Conservation (phyloP, 805 yeast genomes). For the Cyberlindnera nakhonratchasimensis region DNA sequence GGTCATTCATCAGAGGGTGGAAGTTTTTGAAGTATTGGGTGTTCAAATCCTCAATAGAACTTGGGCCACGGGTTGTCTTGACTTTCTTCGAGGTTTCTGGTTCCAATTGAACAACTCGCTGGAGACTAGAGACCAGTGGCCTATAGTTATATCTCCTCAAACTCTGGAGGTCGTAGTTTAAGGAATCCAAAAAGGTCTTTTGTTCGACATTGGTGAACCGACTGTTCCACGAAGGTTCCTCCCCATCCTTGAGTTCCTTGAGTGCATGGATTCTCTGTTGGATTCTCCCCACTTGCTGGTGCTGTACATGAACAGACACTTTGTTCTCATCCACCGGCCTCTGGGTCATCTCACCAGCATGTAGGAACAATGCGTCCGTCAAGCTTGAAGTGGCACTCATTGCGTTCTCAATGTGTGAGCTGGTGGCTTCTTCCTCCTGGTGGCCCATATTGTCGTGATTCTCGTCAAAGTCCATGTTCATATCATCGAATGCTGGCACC, state of each 20-base stretch:
- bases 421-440: neutral
- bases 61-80: neutral
- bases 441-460: constrained; percentile 1
- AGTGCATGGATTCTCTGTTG: constrained; percentile 24
- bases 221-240: constrained; percentile 2
- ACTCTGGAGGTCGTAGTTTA: constrained; percentile 22
- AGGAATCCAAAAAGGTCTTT: constrained; percentile 23
- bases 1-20: constrained; percentile 6
- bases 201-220: constrained; percentile 21
- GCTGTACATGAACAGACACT: no score
- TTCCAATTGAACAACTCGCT: constrained; percentile 4
- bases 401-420: constrained; percentile 2
- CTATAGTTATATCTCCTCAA: constrained; percentile 21
- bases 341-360: neutral
- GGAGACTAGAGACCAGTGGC: constrained; percentile 16
- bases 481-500: constrained; percentile 25
- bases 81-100: neutral
- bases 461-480: constrained; percentile 23
- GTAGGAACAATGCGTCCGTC: constrained; percentile 10
- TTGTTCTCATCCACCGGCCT: no score
- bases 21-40: constrained; percentile 2
- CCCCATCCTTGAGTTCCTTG: constrained; percentile 16
- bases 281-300: constrained; percentile 20
- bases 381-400: neutral
- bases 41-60: constrained; percentile 1